Conservation (phyloP, 495 filamentous ascomycete genomes). For the Annulohypoxylon bovei region DNA sequence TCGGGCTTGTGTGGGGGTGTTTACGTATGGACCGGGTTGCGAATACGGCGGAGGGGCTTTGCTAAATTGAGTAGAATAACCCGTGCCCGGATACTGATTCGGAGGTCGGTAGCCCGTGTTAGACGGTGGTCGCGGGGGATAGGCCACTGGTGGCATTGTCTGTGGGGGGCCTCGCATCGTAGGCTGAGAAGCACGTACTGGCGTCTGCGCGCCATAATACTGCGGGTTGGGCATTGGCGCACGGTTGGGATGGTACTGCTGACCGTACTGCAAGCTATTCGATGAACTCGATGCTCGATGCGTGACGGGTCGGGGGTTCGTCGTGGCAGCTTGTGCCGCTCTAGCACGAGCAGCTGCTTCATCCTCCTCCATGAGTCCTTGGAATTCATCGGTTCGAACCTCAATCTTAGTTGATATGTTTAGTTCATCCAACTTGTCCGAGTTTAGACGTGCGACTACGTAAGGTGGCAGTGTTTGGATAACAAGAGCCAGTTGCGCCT, state of each 20-base stretch:
- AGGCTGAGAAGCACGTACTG: slow-evolving; percentile 47
- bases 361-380: slow-evolving; percentile 88
- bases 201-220: slow-evolving; percentile 55
- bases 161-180: slow-evolving; percentile 40
- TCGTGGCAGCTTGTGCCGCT: slow-evolving; percentile 49
- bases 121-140: slow-evolving; percentile 46
- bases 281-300: slow-evolving; percentile 55
- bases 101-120: slow-evolving; percentile 43
- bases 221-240: slow-evolving; percentile 52
- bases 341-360: slow-evolving; percentile 60
- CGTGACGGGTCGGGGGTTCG: slow-evolving; percentile 47
- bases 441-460: slow-evolving; percentile 84
- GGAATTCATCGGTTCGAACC: slow-evolving; percentile 74
- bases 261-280: slow-evolving; percentile 46
- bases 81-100: slow-evolving; percentile 39
- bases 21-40: slow-evolving; percentile 46
- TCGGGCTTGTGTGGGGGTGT: slow-evolving; percentile 43
- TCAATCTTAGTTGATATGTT: slow-evolving; percentile 85
- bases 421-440: slow-evolving; percentile 81
- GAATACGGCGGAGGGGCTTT: slow-evolving; percentile 43
- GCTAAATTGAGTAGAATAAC: slow-evolving; percentile 46
- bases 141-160: slow-evolving; percentile 39
- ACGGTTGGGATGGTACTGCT: slow-evolving; percentile 52
- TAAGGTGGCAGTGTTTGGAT: slow-evolving; percentile 83
- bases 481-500: slow-evolving; percentile 74